phyloP scores from a whole-genome alignment of 306 rosid genomes.

The Cicer arietinum region DNA sequence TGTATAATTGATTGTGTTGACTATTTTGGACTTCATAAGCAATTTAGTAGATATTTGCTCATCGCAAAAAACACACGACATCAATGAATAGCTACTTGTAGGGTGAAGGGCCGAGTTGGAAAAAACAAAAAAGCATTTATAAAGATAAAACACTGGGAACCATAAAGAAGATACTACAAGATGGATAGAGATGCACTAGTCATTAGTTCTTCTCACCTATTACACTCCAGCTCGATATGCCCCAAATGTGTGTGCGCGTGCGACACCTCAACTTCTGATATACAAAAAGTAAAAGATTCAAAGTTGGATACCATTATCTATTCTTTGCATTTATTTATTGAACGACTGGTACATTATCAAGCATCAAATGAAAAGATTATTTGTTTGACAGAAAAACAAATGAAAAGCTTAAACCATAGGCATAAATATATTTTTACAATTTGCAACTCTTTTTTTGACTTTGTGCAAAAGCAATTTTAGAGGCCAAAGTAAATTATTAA shows the following conservation, averaged over 20 bases:
- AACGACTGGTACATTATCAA: background rate
- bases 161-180: background rate
- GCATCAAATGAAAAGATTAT: background rate
- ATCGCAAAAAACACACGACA: background rate
- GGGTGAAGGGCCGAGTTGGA: background rate
- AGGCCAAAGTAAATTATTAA: background rate
- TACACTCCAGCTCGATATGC: background rate
- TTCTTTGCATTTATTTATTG: background rate
- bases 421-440: background rate
- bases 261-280: background rate
- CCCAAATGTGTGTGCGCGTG: background rate
- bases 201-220: background rate
- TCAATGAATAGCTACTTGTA: background rate
- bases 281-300: background rate
- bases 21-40: background rate
- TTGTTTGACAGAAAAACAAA: background rate
- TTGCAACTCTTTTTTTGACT: background rate
- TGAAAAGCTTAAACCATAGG: slow-evolving; percentile 1
- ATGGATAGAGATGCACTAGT: background rate
- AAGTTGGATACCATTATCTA: background rate
- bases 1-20: slow-evolving; percentile 7
- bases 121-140: background rate
- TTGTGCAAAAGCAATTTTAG: background rate
- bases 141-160: background rate
- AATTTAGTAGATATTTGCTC: slow-evolving; percentile 2